Conservation (phyloP, 2,329 filamentous ascomycete genomes). For the Colletotrichum musae region DNA sequence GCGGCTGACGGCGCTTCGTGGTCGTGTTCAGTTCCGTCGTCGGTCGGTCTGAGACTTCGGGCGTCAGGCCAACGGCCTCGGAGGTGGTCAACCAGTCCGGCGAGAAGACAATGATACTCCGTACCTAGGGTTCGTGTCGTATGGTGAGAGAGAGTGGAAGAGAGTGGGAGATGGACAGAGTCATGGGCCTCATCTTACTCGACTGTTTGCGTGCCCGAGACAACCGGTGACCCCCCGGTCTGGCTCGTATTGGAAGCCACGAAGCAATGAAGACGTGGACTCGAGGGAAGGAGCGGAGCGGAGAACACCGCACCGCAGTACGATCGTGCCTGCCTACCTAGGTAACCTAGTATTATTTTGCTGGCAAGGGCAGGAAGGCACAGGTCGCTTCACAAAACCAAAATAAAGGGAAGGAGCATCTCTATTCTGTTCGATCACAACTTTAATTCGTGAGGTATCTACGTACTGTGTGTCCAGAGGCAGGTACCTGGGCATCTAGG, state of each 20-base stretch:
- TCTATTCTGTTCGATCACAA: background rate
- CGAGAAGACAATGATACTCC: background rate
- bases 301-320: background rate
- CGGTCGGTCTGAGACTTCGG: no score
- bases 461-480: no score
- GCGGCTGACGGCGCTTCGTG: no score
- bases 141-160: background rate
- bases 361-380: no score
- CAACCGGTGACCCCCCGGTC: conserved; percentile 23
- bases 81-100: no score
- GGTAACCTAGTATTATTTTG: no score
- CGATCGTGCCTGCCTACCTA: no score
- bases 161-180: no score
- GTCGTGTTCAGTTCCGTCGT: no score
- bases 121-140: background rate
- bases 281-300: conserved; percentile 1
- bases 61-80: conserved; percentile 2
- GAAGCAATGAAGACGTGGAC: background rate
- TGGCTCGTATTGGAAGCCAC: conserved; percentile 22
- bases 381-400: no score
- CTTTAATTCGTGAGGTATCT: no score
- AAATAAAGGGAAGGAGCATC: conserved; percentile 14
- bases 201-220: conserved; percentile 29
- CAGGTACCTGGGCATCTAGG: no score
- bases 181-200: background rate